Evolutionary conservation across 169 alveolate genomes (phyloP).

Genomic region (Plasmodium sp.): DNA sequence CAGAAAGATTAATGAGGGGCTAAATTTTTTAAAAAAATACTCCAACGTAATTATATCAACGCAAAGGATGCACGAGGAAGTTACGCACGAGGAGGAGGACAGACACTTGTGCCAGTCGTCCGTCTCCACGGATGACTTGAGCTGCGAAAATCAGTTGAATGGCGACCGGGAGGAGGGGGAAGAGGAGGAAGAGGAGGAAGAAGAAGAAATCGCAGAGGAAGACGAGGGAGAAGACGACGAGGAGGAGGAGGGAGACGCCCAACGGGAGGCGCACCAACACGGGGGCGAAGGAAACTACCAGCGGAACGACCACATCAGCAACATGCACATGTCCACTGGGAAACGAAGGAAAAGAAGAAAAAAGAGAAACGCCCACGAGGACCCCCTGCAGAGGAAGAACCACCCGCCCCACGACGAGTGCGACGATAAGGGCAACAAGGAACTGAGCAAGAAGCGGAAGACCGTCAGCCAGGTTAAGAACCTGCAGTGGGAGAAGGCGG

Average conservation of each 20-base stretch:
- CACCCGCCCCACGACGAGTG: background rate
- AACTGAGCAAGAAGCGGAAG: constrained; percentile 41
- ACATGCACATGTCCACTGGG: constrained; percentile 19
- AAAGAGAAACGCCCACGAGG: constrained; percentile 10
- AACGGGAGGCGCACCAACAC: background rate
- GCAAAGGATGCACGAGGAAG: constrained; percentile 19
- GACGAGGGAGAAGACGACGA: background rate
- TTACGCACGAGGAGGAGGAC: constrained; percentile 11
- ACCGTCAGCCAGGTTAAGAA: constrained; percentile 40
- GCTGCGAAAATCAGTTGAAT: constrained; percentile 11
- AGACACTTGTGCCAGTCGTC: constrained; percentile 9
- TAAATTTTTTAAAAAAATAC: constrained; percentile 45
- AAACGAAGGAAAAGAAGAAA: constrained; percentile 36
- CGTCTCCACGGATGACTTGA: constrained; percentile 38
- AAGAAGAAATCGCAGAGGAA: background rate
- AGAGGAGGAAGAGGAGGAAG: background rate
- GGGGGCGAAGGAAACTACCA: background rate
- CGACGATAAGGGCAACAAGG: constrained; percentile 29
- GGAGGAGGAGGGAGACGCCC: background rate
- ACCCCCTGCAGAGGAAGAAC: background rate
- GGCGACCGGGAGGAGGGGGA: background rate
- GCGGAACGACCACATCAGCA: background rate
- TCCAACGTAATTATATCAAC: constrained; percentile 24
- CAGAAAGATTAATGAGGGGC: constrained; percentile 42
- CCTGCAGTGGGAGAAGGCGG: constrained; percentile 43